Percentiles rank a stretch among this genome's conserved stretches.
Conservation (phyloP, 768 basidiomycete species). For the Leucocoprinus sp. region DNA sequence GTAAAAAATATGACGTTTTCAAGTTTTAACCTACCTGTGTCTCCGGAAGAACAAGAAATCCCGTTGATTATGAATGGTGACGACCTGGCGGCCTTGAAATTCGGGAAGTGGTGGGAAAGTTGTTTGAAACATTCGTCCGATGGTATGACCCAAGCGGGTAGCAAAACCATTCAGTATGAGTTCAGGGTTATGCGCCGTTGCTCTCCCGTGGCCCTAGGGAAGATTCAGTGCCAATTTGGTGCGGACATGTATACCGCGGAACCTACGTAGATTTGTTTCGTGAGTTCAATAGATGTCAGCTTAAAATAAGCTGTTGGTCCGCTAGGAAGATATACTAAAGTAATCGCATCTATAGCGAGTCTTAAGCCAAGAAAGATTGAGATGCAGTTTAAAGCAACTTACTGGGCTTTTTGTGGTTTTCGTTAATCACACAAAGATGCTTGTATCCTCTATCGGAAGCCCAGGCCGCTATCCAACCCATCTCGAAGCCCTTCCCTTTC, state of each 20-base stretch:
- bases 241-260: not conserved
- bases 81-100: constrained; percentile 94
- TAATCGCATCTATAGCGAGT: constrained; percentile 70
- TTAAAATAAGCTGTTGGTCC: constrained; percentile 97
- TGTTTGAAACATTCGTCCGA: constrained; percentile 94
- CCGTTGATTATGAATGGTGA: constrained; percentile 93
- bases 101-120: constrained; percentile 92
- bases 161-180: constrained; percentile 92
- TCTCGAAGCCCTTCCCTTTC: constrained; percentile 84
- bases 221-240: not conserved
- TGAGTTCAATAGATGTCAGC: constrained; percentile 79
- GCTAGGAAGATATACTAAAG: constrained; percentile 80
- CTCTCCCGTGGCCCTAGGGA: constrained; percentile 80
- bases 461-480: constrained; percentile 90
- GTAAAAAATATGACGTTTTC: not conserved
- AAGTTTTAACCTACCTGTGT: constrained; percentile 57
- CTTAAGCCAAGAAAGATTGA: constrained; percentile 1
- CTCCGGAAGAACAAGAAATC: constrained; percentile 97
- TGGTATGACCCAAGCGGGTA: constrained; percentile 85
- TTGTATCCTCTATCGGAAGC: constrained; percentile 83
- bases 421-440: constrained; percentile 88
- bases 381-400: constrained; percentile 24
- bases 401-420: constrained; percentile 94
- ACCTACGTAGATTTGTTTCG: constrained; percentile 77
- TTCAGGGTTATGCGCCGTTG: constrained; percentile 91